Evolutionary conservation across 345 rosid genomes (phyloP), one percentile per base, ranked within the genome.

Genomic region (Dimocarpus longan): DNA sequence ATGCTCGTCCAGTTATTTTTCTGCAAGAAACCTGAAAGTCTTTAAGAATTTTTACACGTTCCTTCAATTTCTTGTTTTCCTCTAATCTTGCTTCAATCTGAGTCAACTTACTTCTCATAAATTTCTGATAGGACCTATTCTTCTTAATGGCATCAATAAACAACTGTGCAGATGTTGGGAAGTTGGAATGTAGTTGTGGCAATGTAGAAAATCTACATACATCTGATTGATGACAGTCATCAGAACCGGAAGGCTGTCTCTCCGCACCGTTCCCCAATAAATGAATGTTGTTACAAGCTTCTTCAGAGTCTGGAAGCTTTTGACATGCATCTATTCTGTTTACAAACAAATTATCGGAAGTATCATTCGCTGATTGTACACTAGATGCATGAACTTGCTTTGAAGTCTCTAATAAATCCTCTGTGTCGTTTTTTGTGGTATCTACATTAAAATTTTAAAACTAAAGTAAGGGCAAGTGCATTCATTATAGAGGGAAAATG

Each of bases 61-160:
- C 86, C 87, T 76, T 87, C 89, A 90, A 84, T 84, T 90, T 86
- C 89, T 89, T 86, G 84, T 90, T 94, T 90, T 90, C 92, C 92
- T 89, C 97, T 64, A 93, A 89, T 78, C 91, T 91, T 74, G 94
- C 89, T 81, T 93, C 94, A 85, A 91, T 87, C 68, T 90, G 87
- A 74, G 75, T 75, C 86, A 96, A 79, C 84, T 96, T 93, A 80
- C 80, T 80, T 78, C 92, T 82, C 19, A 91, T 80, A 59, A 93
- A 89, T 85, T 82, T 94, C 89, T 96, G 99, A 68, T 84, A 90
- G 3, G 92, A 84, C 79, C 98, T 91, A 79, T 96, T 96, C 91
- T 62, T 94, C 87, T 89, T 89, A 79, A 96, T 89, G 28, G 97
- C 94, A 73, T 86, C 92, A 80, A 94, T 77, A 76, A 94, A 88